Evolutionary conservation across 202 grass and related monocot genomes (phyloP), one percentile per base, ranked within the genome.

Genomic region (Eragrostis tef): DNA sequence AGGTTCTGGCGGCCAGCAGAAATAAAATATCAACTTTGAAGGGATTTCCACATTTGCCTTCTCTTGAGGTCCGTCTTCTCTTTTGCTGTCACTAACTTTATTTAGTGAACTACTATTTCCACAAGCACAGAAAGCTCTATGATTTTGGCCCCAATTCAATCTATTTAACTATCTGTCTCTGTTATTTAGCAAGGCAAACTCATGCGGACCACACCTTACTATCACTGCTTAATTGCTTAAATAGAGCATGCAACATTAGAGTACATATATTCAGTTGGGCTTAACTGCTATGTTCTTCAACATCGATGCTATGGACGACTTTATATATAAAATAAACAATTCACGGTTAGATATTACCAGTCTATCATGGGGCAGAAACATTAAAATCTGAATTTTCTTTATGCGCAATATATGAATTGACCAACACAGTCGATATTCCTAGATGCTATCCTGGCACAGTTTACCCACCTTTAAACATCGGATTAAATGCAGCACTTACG

Each of bases 21-120:
- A 98, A 98, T 60, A 98, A 91, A 90, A 91, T 98, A 86, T 93
- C 92, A 86, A 91, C 92, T 81, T 84, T 98, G 88, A 94, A 88
- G 89, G 83, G 90, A 41, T 98, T 98, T 88, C 95, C 95, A 47
- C 83, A 91, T 89, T 80, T 98, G 78, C 92, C 95, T 69, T 82
- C 85, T 90, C 80, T 98, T 7, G 92, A 98, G 95, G 95, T 95
- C 22, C 69, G 60, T 36, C 73, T 81, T 54, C 50, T 48, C 27
- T 45, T 31, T 48, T 84, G 50, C 67, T 73, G 39, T 73, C 75
- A 77, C 43, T 42, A 77, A 58, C 19, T 74, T 79, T 73, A 53
- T 67, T 25, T 68, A 17, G 1, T 9, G 12, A 82, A 41, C 43
- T 59, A 79, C 43, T 65, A 47, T 70, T 26, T 67, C 9, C 48